Evolutionary conservation across 2,329 filamentous ascomycete species (phyloP).

Genomic region (Sporothrix brasiliensis): DNA sequence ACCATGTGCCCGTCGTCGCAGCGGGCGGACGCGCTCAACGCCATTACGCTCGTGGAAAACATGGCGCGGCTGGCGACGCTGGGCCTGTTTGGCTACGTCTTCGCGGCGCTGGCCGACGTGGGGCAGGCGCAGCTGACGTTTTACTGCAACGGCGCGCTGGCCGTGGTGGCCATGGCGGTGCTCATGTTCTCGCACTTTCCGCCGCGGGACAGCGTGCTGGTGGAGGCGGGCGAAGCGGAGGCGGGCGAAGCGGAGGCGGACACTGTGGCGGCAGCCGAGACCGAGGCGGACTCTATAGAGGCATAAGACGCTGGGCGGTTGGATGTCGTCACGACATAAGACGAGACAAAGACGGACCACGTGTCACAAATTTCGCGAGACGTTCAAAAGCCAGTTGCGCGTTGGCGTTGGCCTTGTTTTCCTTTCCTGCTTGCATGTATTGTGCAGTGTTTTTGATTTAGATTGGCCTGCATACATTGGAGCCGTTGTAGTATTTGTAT

Average conservation of each 20-base stretch:
- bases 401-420: too few species aligned
- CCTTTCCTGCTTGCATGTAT: too few species aligned
- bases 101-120: slow-evolving; percentile 62
- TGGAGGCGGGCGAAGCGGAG: slow-evolving; percentile 36
- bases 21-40: slow-evolving; percentile 67
- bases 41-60: slow-evolving; percentile 71
- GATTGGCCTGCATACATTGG: too few species aligned
- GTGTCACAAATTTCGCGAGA: too few species aligned
- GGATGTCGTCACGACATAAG: too few species aligned
- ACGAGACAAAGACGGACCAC: too few species aligned
- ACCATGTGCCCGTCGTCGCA: slow-evolving; percentile 67
- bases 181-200: slow-evolving; percentile 51
- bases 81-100: slow-evolving; percentile 68
- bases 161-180: slow-evolving; percentile 51
- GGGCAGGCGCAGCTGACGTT: slow-evolving; percentile 67
- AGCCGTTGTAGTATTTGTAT: too few species aligned
- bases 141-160: slow-evolving; percentile 65
- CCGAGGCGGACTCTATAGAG: too few species aligned
- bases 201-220: slow-evolving; percentile 44
- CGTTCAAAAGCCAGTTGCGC: too few species aligned
- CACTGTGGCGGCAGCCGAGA: too few species aligned
- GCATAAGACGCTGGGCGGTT: too few species aligned
- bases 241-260: slow-evolving; percentile 22
- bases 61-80: slow-evolving; percentile 65
- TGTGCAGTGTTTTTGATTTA: too few species aligned